Conservation (phyloP, 1,284 basidiomycete species). For the Trametes pubescens region DNA sequence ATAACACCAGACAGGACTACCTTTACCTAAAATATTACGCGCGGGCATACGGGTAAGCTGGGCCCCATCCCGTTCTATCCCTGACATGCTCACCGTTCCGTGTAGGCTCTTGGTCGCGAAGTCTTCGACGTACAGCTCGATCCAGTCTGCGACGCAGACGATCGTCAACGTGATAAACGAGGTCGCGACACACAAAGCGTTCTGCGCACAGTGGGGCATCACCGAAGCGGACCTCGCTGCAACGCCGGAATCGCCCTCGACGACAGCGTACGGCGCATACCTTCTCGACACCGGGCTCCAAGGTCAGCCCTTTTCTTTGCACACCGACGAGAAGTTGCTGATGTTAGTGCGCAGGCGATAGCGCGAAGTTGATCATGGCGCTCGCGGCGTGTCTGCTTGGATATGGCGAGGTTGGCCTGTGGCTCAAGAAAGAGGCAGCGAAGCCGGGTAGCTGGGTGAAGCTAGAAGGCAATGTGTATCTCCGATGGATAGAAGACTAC, state of each 20-base stretch:
- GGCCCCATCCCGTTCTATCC: not conserved
- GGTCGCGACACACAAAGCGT: slow-evolving; percentile 75
- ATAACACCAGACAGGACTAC: slow-evolving; percentile 72
- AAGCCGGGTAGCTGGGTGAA: slow-evolving; percentile 61
- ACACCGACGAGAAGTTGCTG: not conserved
- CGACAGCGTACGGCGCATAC: slow-evolving; percentile 89
- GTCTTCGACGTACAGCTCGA: slow-evolving; percentile 69
- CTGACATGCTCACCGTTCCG: not conserved
- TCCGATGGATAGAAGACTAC: slow-evolving; percentile 87
- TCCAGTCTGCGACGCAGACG: slow-evolving; percentile 71
- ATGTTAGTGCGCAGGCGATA: slow-evolving; percentile 60
- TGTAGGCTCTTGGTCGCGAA: slow-evolving; percentile 83
- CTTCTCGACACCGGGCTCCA: slow-evolving; percentile 81
- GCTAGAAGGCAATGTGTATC: slow-evolving; percentile 76
- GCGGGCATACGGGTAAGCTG: slow-evolving; percentile 69
- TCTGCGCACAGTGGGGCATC: slow-evolving; percentile 78
- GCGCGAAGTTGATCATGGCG: slow-evolving; percentile 80
- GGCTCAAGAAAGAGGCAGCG: slow-evolving; percentile 67
- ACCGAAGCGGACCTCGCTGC: slow-evolving; percentile 63
- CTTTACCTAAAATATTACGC: slow-evolving; percentile 83
- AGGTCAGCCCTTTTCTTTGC: slow-evolving; percentile 57
- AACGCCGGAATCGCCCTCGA: slow-evolving; percentile 72
- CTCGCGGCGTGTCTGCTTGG: slow-evolving; percentile 89
- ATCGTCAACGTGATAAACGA: slow-evolving; percentile 76
- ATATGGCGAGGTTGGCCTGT: slow-evolving; percentile 94